Evolutionary conservation across 148 eudicot species (phyloP).

Genomic region (Pharnaceum exiguum): DNA sequence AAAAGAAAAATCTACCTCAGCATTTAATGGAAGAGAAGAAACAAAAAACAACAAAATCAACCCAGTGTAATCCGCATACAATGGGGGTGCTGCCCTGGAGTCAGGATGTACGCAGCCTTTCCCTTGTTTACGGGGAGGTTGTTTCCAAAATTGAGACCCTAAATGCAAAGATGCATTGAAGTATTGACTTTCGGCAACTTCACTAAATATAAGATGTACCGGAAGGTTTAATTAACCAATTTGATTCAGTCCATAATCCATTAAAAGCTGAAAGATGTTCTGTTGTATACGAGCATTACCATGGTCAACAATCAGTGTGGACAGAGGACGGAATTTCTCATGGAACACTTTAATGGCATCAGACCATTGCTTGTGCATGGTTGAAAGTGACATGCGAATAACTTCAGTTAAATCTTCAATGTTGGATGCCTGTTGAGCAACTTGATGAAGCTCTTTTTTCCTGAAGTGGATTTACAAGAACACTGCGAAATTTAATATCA

Average conservation of each 20-base stretch:
- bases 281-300: constrained; percentile 40
- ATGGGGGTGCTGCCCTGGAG: not conserved
- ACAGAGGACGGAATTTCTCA: constrained; percentile 75
- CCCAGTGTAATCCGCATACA: no score
- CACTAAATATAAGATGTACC: no score
- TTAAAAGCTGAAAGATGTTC: no score
- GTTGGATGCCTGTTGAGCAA: constrained; percentile 93
- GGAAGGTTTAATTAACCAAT: no score
- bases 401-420: constrained; percentile 86
- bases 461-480: constrained; percentile 24
- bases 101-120: no score
- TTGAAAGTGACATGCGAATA: constrained; percentile 71
- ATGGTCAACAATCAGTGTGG: constrained; percentile 69
- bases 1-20: constrained; percentile 8
- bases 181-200: no score
- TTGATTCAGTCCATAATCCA: no score
- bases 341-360: constrained; percentile 80
- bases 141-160: no score
- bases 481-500: not conserved
- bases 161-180: no score
- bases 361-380: constrained; percentile 96
- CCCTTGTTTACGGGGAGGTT: no score
- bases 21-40: constrained; percentile 11
- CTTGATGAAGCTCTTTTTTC: constrained; percentile 96
- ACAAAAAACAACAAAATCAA: not conserved